Conservation (phyloP, 23 red algal genomes). For the Gracilaria domingensis region DNA sequence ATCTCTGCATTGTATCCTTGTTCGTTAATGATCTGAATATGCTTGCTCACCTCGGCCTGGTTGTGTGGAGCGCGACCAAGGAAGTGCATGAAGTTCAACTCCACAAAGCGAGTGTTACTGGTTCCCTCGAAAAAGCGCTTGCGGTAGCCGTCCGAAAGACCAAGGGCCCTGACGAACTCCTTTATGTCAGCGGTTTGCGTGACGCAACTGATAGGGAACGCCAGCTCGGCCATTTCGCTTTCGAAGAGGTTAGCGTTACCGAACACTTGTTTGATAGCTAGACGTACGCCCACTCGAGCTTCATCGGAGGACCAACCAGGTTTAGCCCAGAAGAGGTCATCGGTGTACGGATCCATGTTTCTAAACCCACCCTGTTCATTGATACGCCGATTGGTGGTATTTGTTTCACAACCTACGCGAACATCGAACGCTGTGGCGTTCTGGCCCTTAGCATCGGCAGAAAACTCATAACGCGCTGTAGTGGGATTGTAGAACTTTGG, state of each 20-base stretch:
- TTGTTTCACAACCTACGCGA: constrained; percentile 38
- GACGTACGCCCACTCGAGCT: constrained; percentile 44
- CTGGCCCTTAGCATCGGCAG: constrained; percentile 57
- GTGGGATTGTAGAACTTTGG: constrained; percentile 77
- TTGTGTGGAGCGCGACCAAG: constrained; percentile 76
- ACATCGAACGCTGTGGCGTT: constrained; percentile 65
- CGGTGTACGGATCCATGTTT: constrained; percentile 82
- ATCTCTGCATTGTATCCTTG: constrained; percentile 77
- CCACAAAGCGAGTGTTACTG: constrained; percentile 70
- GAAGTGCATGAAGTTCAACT: constrained; percentile 74
- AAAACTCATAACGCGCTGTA: constrained; percentile 56
- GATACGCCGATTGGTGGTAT: constrained; percentile 64
- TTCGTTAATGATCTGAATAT: constrained; percentile 73
- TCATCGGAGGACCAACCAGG: constrained; percentile 57
- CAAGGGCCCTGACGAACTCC: constrained; percentile 76
- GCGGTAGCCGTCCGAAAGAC: constrained; percentile 52
- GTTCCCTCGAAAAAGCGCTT: constrained; percentile 69
- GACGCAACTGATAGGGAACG: constrained; percentile 65
- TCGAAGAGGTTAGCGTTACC: constrained; percentile 77
- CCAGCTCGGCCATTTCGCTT: constrained; percentile 57
- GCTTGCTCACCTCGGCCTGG: constrained; percentile 60
- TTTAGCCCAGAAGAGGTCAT: constrained; percentile 68
- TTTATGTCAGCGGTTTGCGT: constrained; percentile 65
- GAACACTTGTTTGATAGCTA: constrained; percentile 57
- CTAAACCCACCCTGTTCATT: constrained; percentile 78